These are phyloP conservation scores for Fraxinus latifolia DNA, from an alignment of 305 asterid genomes.

Conservation along the genomic window DNA sequence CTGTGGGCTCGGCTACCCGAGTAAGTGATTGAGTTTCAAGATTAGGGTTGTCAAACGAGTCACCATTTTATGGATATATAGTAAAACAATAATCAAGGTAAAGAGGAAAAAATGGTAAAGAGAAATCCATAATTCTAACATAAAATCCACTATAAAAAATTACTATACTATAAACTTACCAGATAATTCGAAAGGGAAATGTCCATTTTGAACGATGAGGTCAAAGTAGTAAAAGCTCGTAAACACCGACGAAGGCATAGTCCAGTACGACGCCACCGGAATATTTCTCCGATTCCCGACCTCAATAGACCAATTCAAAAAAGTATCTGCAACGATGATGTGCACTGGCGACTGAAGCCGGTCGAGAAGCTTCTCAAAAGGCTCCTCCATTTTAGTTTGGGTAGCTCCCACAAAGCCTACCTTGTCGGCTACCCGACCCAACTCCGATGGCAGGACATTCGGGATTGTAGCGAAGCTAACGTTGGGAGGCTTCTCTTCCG, in stretches of 20 bases:
- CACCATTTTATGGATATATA: background rate
- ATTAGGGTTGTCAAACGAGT: background rate
- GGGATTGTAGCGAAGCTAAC: conserved; percentile 56
- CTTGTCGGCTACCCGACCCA: conserved; percentile 55
- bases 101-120: background rate
- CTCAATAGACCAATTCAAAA: conserved; percentile 51
- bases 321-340: conserved; percentile 42
- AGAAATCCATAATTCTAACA: background rate
- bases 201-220: conserved; percentile 37
- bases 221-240: conserved; percentile 47
- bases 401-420: conserved; percentile 48
- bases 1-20: background rate
- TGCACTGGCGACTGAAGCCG: conserved; percentile 33
- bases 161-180: conserved; percentile 32
- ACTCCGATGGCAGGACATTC: conserved; percentile 53
- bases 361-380: conserved; percentile 47
- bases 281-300: conserved; percentile 46
- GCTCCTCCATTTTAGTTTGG: conserved; percentile 53
- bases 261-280: conserved; percentile 64
- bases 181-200: conserved; percentile 39
- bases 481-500: conserved; percentile 39
- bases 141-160: background rate
- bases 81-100: background rate
- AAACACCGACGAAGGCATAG: conserved; percentile 57
- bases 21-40: background rate